Conservation (phyloP, 352 stramenopile species). For the Aphanomyces stellatus region DNA sequence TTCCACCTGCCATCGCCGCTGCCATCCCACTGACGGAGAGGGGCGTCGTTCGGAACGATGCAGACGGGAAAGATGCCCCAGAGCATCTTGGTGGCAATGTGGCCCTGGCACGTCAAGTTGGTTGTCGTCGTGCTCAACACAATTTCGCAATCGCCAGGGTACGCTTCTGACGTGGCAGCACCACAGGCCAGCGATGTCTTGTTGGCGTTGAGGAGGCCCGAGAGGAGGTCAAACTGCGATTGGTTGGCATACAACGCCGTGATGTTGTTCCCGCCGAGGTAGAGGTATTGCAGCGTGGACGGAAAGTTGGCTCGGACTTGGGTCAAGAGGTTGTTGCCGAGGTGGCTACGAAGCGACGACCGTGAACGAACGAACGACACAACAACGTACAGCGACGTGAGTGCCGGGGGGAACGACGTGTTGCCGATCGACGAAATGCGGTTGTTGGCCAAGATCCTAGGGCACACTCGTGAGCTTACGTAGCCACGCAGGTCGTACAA, state of each 20-base stretch:
- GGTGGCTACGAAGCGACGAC: neutral
- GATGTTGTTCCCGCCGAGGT: slow-evolving; percentile 6
- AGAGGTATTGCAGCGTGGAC: neutral
- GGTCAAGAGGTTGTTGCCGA: slow-evolving; percentile 1
- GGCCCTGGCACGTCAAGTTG: neutral
- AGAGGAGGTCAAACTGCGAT: neutral
- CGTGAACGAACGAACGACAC: neutral
- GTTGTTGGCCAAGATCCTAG: neutral
- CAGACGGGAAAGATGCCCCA: slow-evolving; percentile 10
- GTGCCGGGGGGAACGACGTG: neutral
- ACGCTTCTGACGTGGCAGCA: neutral
- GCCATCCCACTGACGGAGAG: neutral
- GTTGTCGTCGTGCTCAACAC: neutral
- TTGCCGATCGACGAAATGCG: neutral
- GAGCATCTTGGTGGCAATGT: neutral
- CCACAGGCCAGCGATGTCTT: neutral
- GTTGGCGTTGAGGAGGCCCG: neutral
- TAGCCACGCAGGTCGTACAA: neutral
- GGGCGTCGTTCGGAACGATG: neutral
- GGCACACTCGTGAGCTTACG: neutral
- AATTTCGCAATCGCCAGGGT: neutral
- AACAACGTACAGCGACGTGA: neutral
- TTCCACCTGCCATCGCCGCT: neutral
- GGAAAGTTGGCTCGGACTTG: slow-evolving; percentile 7
- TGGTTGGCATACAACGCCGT: slow-evolving; percentile 10